A percentile compares a stretch with the other conserved stretches of the same genome.
Evolutionary conservation across 768 basidiomycete genomes (phyloP).

Genomic region (Tricholoma furcatifolium): DNA sequence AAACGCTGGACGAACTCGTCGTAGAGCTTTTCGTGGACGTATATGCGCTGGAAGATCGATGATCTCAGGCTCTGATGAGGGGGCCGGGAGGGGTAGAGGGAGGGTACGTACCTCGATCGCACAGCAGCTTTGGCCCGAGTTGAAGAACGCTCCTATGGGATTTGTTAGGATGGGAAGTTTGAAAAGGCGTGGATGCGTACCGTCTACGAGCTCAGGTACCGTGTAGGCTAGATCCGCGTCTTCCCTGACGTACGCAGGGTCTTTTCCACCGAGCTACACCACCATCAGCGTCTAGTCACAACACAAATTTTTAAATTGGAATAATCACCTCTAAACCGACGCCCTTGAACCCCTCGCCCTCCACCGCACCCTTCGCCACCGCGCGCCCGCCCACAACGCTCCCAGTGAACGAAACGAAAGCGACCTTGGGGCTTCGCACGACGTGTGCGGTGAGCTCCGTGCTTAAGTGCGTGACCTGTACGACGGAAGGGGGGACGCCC

Average conservation of each 20-base stretch:
- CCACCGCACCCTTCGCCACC: constrained; percentile 69
- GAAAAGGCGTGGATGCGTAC: constrained; percentile 33
- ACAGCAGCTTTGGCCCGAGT: constrained; percentile 97
- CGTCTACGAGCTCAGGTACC: constrained; percentile 86
- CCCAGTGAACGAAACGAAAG: constrained; percentile 92
- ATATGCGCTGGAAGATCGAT: constrained; percentile 64
- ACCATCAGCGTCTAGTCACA: no score
- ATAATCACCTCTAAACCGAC: constrained; percentile 86
- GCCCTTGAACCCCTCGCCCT: constrained; percentile 75
- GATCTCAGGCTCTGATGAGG: background rate
- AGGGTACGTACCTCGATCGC: constrained; percentile 81
- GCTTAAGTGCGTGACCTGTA: constrained; percentile 77
- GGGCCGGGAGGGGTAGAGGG: no score
- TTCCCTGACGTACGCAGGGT: constrained; percentile 90
- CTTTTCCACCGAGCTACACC: constrained; percentile 88
- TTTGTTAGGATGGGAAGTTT: background rate
- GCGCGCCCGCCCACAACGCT: constrained; percentile 72
- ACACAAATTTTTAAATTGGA: background rate
- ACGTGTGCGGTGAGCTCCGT: constrained; percentile 57
- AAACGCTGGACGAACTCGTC: constrained; percentile 76
- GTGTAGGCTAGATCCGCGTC: constrained; percentile 88
- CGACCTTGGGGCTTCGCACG: constrained; percentile 62
- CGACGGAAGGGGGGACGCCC: constrained; percentile 72
- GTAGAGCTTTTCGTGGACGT: constrained; percentile 85
- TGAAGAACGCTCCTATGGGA: constrained; percentile 81